A percentile compares a stretch with the other conserved stretches of the same genome.
phyloP scores from a whole-genome alignment of 2,329 filamentous ascomycete genomes.

The Sarocladiaceae sp. region DNA sequence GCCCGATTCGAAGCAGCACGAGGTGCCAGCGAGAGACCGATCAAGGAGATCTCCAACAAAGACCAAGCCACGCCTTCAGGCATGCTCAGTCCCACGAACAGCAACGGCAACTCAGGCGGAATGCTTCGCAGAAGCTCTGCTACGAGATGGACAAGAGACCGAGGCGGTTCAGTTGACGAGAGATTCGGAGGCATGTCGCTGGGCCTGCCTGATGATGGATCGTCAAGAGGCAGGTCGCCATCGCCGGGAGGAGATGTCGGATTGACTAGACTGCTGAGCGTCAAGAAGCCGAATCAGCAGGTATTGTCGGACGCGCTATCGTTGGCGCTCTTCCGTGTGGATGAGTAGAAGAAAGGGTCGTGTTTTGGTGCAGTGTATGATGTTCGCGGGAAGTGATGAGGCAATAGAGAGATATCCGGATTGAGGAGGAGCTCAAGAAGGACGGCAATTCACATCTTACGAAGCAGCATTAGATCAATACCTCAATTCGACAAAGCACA shows the following conservation, averaged over 20 bases:
- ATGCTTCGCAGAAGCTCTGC: constrained; percentile 7
- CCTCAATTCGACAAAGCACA: too few relatives aligned
- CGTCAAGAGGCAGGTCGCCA: constrained; percentile 12
- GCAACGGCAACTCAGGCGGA: background rate
- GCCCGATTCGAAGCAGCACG: constrained; percentile 17
- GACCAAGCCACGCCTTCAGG: background rate
- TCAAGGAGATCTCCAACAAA: background rate
- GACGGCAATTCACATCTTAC: too few relatives aligned
- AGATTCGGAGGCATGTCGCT: background rate
- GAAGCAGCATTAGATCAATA: too few relatives aligned
- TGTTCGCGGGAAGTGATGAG: background rate
- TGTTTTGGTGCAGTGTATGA: too few relatives aligned
- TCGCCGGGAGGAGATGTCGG: constrained; percentile 11
- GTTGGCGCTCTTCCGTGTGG: constrained; percentile 12
- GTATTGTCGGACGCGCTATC: constrained; percentile 12
- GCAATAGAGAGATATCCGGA: background rate
- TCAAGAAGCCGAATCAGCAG: constrained; percentile 13
- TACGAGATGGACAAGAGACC: background rate
- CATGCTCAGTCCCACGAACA: background rate
- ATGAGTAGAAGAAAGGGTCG: constrained; percentile 2
- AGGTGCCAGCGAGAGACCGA: constrained; percentile 9
- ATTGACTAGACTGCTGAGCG: constrained; percentile 15
- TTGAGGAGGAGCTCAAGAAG: too few relatives aligned
- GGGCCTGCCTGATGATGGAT: constrained; percentile 2
- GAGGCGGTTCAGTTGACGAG: background rate